Evolutionary conservation across 2,329 filamentous ascomycete species (phyloP).

Genomic region (Penicillium psychrosexuale): DNA sequence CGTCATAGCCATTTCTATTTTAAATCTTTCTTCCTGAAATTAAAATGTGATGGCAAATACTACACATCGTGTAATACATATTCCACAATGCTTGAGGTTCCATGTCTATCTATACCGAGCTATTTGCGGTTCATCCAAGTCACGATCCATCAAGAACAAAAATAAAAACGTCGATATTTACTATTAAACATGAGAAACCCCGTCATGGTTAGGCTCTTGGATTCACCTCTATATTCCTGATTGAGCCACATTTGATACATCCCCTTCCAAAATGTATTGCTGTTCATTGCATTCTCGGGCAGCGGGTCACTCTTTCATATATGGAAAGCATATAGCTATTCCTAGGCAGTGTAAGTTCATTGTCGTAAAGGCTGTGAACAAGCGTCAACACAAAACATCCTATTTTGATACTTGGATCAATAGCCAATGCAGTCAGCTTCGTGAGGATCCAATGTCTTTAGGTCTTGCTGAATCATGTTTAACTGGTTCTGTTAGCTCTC

Average conservation of each 20-base stretch:
- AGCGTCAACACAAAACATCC: too few species aligned
- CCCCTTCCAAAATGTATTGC: too few species aligned
- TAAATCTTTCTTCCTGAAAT: background rate
- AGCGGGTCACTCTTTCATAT: background rate
- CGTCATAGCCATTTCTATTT: background rate
- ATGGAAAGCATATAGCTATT: background rate
- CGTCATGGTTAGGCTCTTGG: too few species aligned
- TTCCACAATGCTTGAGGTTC: background rate
- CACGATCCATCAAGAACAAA: background rate
- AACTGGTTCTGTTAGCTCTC: background rate
- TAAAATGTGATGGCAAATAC: background rate
- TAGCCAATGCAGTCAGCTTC: background rate
- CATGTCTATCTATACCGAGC: background rate
- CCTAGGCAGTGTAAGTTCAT: background rate
- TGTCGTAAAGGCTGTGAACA: background rate
- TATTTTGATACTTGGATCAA: background rate
- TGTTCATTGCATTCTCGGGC: background rate
- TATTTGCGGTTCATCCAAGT: background rate
- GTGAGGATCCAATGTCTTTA: background rate
- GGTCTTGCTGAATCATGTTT: background rate
- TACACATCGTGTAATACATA: background rate
- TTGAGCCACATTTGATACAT: background rate
- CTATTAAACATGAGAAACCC: background rate
- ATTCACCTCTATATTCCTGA: background rate
- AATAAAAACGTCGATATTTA: background rate